Percentiles rank a stretch among this genome's conserved stretches.
These are phyloP conservation scores for Xanthoconium purpureum DNA, from an alignment of 768 basidiomycete genomes.

Conservation along the genomic window DNA sequence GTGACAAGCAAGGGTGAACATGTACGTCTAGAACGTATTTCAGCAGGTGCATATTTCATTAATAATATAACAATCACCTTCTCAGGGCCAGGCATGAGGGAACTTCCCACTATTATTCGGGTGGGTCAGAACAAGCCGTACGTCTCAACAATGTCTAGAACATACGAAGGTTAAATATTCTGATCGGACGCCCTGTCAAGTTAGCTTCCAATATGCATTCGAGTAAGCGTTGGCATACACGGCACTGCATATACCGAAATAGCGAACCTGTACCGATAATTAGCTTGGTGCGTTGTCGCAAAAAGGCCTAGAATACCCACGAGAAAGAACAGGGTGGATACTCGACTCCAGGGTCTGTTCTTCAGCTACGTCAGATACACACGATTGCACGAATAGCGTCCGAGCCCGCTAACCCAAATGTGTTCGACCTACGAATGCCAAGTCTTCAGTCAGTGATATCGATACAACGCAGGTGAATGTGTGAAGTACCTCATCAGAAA, in stretches of 20 bases:
- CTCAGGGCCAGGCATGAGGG: slow-evolving; percentile 7
- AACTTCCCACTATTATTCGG: slow-evolving; percentile 3
- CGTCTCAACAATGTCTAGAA: neutral
- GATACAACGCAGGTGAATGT: neutral
- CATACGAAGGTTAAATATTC: slow-evolving; percentile 1
- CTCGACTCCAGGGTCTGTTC: neutral
- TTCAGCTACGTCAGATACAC: neutral
- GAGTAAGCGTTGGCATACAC: neutral
- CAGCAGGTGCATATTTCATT: neutral
- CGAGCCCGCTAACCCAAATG: neutral
- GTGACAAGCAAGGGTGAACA: neutral
- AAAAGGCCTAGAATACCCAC: neutral
- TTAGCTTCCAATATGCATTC: neutral
- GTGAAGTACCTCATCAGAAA: slow-evolving; percentile 2
- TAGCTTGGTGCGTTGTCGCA: neutral
- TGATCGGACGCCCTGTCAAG: neutral
- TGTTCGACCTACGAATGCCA: neutral
- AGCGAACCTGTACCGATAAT: slow-evolving; percentile 7
- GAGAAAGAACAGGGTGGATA: neutral
- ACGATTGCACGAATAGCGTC: too few relatives aligned
- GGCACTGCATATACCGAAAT: slow-evolving; percentile 3
- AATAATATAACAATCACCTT: neutral
- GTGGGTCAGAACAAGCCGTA: neutral
- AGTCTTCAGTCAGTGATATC: neutral
- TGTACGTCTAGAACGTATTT: slow-evolving; percentile 4